Evolutionary conservation across 306 rosid genomes (phyloP).

Genomic region (Crotalaria pallida): DNA sequence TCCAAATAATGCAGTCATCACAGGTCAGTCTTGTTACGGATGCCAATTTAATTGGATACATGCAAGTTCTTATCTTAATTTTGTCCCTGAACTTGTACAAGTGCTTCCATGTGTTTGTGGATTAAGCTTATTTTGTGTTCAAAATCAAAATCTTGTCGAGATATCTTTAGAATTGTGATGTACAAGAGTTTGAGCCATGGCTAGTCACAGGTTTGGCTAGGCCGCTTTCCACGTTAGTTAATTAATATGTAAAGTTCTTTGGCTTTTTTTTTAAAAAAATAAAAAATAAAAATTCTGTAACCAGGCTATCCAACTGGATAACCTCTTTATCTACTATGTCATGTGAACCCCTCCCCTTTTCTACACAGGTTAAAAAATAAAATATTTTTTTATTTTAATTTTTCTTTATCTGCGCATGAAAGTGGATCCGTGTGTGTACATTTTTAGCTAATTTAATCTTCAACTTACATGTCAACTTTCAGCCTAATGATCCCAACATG

Average conservation of each 20-base stretch:
- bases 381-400: neutral
- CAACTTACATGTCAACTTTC: constrained; percentile 27
- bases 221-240: constrained; percentile 10
- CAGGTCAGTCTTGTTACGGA: constrained; percentile 62
- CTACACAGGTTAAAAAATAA: constrained; percentile 4
- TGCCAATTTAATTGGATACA: constrained; percentile 11
- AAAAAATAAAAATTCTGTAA: too few relatives aligned
- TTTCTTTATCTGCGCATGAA: constrained; percentile 2
- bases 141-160: neutral
- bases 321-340: constrained; percentile 2
- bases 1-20: constrained; percentile 90
- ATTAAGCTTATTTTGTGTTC: neutral
- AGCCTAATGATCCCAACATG: constrained; percentile 84
- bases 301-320: constrained; percentile 1
- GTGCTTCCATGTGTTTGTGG: neutral
- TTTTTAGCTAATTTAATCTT: neutral
- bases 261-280: constrained; percentile 1
- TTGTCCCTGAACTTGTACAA: constrained; percentile 7
- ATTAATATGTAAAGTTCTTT: neutral
- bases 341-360: neutral
- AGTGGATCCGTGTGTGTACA: neutral
- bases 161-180: neutral
- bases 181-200: neutral
- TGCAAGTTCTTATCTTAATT: constrained; percentile 6
- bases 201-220: neutral